phyloP scores from a whole-genome alignment of 192 early-diverging fungal species.

The Bifiguratus adelaidae region DNA sequence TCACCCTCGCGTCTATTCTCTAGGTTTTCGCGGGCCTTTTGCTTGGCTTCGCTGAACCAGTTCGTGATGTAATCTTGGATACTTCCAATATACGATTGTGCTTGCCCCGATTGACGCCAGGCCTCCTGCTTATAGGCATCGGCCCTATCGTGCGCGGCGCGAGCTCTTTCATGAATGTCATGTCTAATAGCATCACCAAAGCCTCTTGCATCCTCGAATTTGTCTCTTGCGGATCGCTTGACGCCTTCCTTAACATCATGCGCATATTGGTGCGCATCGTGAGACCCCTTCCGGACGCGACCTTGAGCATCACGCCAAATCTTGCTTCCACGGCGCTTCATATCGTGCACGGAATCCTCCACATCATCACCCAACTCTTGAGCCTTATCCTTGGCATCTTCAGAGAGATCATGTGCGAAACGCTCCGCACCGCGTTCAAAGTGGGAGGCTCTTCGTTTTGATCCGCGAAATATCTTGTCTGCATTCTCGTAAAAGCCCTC shows the following conservation, averaged over 20 bases:
- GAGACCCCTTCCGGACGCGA: not conserved
- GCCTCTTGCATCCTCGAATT: no score
- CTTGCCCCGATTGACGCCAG: slow-evolving; percentile 7
- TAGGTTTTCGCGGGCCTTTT: not conserved
- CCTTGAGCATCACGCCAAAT: not conserved
- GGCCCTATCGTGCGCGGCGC: no score
- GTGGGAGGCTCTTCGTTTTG: no score
- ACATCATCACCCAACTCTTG: not conserved
- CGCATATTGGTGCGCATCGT: not conserved
- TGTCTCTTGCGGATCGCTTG: no score
- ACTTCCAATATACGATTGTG: no score
- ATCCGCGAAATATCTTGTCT: no score
- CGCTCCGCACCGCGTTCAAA: no score
- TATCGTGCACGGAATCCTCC: not conserved
- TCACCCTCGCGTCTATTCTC: slow-evolving; percentile 7
- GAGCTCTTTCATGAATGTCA: no score
- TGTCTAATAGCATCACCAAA: no score
- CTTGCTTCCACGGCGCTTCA: not conserved
- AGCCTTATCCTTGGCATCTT: not conserved
- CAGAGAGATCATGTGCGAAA: not conserved
- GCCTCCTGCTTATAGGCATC: not conserved
- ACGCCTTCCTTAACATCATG: slow-evolving; percentile 5
- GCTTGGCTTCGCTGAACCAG: not conserved
- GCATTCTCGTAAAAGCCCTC: no score
- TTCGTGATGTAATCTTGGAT: not conserved